A percentile compares a stretch with the other conserved stretches of the same genome.
These are phyloP conservation scores for Boeremia exigua DNA, from an alignment of 2,329 filamentous ascomycete genomes.

Conservation along the genomic window DNA sequence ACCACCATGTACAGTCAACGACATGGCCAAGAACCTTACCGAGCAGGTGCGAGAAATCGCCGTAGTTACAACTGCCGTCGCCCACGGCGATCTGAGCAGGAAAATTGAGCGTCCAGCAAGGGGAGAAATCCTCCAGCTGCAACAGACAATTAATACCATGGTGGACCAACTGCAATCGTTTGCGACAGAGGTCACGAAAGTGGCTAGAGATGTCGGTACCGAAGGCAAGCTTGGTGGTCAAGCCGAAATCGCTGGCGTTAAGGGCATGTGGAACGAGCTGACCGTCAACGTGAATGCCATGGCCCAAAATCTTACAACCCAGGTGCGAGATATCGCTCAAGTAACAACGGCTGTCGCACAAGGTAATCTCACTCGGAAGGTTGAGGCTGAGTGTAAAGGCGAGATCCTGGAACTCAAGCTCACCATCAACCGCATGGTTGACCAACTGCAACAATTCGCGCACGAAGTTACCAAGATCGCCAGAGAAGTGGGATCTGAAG, in stretches of 20 bases:
- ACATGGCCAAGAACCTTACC: slow-evolving; percentile 98
- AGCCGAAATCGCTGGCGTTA: slow-evolving; percentile 68
- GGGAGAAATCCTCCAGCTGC: slow-evolving; percentile 92
- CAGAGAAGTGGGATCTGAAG: slow-evolving; percentile 60
- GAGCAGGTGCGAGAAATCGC: slow-evolving; percentile 98
- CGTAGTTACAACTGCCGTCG: slow-evolving; percentile 93
- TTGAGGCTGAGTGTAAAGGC: slow-evolving; percentile 59
- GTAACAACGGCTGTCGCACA: slow-evolving; percentile 60
- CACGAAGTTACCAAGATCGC: slow-evolving; percentile 61
- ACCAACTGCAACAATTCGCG: slow-evolving; percentile 59
- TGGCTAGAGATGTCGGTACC: slow-evolving; percentile 68
- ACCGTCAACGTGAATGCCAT: slow-evolving; percentile 63
- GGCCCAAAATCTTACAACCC: slow-evolving; percentile 60
- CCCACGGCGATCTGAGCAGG: slow-evolving; percentile 90
- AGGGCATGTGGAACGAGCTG: slow-evolving; percentile 69
- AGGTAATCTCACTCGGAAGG: slow-evolving; percentile 59
- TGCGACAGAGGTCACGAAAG: slow-evolving; percentile 69
- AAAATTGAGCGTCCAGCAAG: slow-evolving; percentile 95
- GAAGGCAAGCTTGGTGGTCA: slow-evolving; percentile 69
- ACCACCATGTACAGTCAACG: slow-evolving; percentile 70
- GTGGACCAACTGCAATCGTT: slow-evolving; percentile 71
- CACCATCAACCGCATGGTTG: slow-evolving; percentile 62
- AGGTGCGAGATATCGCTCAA: slow-evolving; percentile 61
- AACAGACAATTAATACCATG: slow-evolving; percentile 82
- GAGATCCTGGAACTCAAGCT: slow-evolving; percentile 59